These are phyloP conservation scores for Podaxis sp. DNA, from an alignment of 768 basidiomycete genomes.

Conservation along the genomic window DNA sequence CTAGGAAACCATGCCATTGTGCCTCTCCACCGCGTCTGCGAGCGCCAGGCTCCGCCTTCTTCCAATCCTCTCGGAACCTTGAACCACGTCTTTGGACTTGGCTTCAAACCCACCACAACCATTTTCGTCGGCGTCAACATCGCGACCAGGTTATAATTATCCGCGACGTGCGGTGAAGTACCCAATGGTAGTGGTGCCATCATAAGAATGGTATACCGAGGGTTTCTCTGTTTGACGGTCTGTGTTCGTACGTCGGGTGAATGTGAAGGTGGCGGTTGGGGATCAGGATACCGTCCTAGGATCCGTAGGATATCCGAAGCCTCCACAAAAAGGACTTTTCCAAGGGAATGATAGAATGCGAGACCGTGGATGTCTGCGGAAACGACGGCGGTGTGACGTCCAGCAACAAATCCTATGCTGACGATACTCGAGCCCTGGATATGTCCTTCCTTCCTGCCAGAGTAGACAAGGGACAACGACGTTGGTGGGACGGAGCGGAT, in stretches of 20 bases:
- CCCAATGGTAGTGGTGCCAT: conserved; percentile 84
- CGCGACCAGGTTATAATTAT: conserved; percentile 75
- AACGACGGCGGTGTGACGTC: conserved; percentile 88
- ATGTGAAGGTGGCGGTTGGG: conserved; percentile 15
- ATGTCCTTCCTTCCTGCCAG: conserved; percentile 84
- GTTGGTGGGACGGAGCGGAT: conserved; percentile 71
- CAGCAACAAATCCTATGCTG: conserved; percentile 82
- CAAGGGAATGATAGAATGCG: conserved; percentile 92
- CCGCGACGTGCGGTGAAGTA: conserved; percentile 66
- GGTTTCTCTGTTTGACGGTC: conserved; percentile 39
- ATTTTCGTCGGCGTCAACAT: conserved; percentile 88
- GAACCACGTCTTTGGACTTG: conserved; percentile 90
- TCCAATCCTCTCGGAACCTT: conserved; percentile 56
- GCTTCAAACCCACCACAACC: conserved; percentile 90
- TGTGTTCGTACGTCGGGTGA: conserved; percentile 16
- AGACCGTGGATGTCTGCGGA: conserved; percentile 88
- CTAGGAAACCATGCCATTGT: conserved; percentile 83
- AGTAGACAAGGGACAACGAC: conserved; percentile 58
- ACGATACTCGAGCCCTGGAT: conserved; percentile 74
- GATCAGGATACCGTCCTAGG: conserved; percentile 82
- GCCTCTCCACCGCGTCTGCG: conserved; percentile 52
- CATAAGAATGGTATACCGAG: conserved; percentile 66
- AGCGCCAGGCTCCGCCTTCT: conserved; percentile 37
- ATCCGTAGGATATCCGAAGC: conserved; percentile 93
- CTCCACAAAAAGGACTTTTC: conserved; percentile 92